A percentile compares a stretch with the other conserved stretches of the same genome.
Evolutionary conservation across 768 basidiomycete species (phyloP).

Genomic region (Leccinellum luteum): DNA sequence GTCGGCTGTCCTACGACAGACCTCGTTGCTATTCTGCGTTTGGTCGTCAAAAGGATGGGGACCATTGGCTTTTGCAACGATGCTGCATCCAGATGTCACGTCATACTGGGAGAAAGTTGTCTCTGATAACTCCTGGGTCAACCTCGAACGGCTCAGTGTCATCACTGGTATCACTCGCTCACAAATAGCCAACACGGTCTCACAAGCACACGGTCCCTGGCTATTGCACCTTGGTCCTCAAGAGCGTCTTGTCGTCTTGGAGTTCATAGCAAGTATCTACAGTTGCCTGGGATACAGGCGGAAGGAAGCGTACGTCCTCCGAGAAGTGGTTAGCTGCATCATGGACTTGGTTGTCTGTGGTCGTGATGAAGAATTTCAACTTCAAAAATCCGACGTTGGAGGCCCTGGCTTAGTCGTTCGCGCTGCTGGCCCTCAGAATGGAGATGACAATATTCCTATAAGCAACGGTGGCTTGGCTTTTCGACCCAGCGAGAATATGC

Average conservation of each 20-base stretch:
- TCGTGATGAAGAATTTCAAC: conserved; percentile 64
- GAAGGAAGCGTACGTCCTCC: conserved; percentile 83
- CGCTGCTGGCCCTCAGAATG: conserved; percentile 37
- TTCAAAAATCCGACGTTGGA: conserved; percentile 35
- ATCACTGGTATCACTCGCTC: conserved; percentile 70
- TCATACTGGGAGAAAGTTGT: conserved; percentile 61
- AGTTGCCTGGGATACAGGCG: conserved; percentile 79
- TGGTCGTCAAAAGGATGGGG: conserved; percentile 92
- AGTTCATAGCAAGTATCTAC: conserved; percentile 71
- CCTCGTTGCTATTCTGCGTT: conserved; percentile 70
- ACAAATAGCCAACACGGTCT: conserved; percentile 60
- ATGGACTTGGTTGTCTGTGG: conserved; percentile 87
- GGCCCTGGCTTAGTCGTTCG: conserved; percentile 49
- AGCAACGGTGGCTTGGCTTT: conserved; percentile 60
- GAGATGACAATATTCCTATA: conserved; percentile 18
- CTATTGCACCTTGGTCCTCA: conserved; percentile 73
- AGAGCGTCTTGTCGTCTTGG: conserved; percentile 70
- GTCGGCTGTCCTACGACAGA: conserved; percentile 67
- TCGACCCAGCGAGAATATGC: conserved; percentile 66
- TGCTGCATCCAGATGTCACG: conserved; percentile 64
- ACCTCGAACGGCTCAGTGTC: conserved; percentile 62
- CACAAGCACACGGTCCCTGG: conserved; percentile 85
- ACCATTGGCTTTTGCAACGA: conserved; percentile 67
- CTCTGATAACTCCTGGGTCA: conserved; percentile 45
- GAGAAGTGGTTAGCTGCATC: conserved; percentile 82